Percentiles rank a stretch among this genome's conserved stretches.
These are phyloP conservation scores for Cucumis melo DNA, from an alignment of 306 rosid genomes.

Conservation along the genomic window DNA sequence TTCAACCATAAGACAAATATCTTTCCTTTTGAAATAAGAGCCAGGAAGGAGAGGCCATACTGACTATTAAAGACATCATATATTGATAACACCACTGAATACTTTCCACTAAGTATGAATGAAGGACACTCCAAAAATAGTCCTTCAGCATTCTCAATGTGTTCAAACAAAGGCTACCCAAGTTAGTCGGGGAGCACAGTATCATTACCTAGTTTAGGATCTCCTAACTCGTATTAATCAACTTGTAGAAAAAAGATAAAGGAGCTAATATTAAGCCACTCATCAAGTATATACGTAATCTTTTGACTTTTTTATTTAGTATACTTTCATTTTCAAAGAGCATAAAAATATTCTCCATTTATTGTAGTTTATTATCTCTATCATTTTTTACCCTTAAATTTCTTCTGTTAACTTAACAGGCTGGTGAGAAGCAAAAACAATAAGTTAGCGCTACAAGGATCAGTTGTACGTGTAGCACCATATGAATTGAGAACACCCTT, in stretches of 20 bases:
- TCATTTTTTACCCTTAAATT: constrained; percentile 9
- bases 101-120: neutral
- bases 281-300: neutral
- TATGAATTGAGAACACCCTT: neutral
- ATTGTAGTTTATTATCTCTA: neutral
- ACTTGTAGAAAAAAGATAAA: too few relatives aligned
- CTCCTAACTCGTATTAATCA: neutral
- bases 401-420: constrained; percentile 16
- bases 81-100: neutral
- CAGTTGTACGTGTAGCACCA: neutral
- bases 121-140: neutral
- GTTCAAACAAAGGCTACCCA: neutral
- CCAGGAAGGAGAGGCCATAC: neutral
- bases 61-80: neutral
- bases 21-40: neutral
- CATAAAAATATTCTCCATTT: neutral
- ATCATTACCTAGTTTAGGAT: neutral
- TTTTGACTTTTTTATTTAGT: neutral
- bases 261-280: neutral
- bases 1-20: neutral
- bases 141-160: neutral
- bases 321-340: neutral
- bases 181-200: neutral
- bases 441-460: neutral
- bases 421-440: constrained; percentile 1